Evolutionary conservation across 2,329 filamentous ascomycete species (phyloP), one percentile per base, ranked within the genome.

Genomic region (Penicillium occitanis): DNA sequence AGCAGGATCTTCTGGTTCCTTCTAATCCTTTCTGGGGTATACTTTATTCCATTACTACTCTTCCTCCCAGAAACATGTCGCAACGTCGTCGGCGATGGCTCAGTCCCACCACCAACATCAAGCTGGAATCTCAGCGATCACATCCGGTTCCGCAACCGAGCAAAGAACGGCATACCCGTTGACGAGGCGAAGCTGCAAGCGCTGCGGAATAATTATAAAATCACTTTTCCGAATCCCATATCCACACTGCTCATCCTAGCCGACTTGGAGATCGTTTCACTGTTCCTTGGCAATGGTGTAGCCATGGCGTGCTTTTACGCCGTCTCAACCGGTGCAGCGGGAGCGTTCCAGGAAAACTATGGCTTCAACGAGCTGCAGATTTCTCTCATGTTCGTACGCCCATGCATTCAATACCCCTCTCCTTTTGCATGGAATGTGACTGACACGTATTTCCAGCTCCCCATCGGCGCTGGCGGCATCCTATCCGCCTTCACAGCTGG

Each of bases 231-330:
- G 1, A 81, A 82, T 66, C 78, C 79, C 1, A 67, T 81, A 8
- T 69, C 73, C 13, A 75, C 76, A 5, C 70, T 83, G 25, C 66
- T 68, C 1, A 72, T 77, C 40, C 69, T 76, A 7, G 70, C 71
- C n/a, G 73, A 77, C 35, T 72, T 74, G 22, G 77, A 80, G 57
- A 75, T 74, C 1, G 73, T 73, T 33, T 69, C 80, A 5, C 69
- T 81, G 11, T 71, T 82, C 0, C 63, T 79, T 82, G 14, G 33
- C 33, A 35, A 35, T 4, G 33, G 33, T 35, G 33, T 35, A 35
- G 70, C 78, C 1, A 75, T 79, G 53, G 75, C 78, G 14, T 76
- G 75, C 22, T 81, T 79, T 69, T 82, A 81, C 30, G 76, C 77
- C 44, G 73, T 82, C 60, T 75, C 73, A 19, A 77, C 80, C 3